Evolutionary conservation across 2,329 filamentous ascomycete species (phyloP), one percentile per base, ranked within the genome.

Genomic region (Hirsutella rhossiliensis): DNA sequence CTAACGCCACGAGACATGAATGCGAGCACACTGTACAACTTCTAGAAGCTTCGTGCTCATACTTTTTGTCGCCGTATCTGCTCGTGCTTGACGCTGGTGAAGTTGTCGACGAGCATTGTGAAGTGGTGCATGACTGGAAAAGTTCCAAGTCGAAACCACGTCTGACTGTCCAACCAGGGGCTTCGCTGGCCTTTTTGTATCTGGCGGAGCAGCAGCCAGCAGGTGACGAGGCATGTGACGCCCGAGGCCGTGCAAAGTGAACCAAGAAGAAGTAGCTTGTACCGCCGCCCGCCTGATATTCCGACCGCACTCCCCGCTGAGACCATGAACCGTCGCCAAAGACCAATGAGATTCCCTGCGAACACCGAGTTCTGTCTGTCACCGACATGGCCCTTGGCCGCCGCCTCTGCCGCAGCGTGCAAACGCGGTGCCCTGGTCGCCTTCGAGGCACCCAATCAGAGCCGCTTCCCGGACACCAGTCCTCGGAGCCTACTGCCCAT

Each of bases 1-100:
- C 40, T 42, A 43, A 47, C 49, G 43, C 49, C 47, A 50, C 50
- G 53, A 50, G 50, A 53, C 45, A 57, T 45, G 50, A 55, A 54
- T 55, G 50, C 50, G 50, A 51, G 51, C 48, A 53, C 50, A 53
- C 3, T 60, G 56, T 60, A 61, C 55, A 46, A 50, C 29, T 48
- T 43, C 40, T 23, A 17, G 18, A 38, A 31, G 37, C 18, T 17
- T 11, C n/a, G 17, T 17, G 34, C 34, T 17, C 17, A 17, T 37
- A 17, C n/a, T 11, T 37, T 11, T 37, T n/a, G 34, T 17, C 5
- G 13, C n/a, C 31, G 31, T 8, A 13, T n/a, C n/a, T n/a, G n/a
- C n/a, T n/a, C n/a, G n/a, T n/a, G n/a, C n/a, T n/a, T n/a, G n/a
- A n/a, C n/a, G n/a, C n/a, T n/a, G n/a, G n/a, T n/a, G n/a, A n/a